Evolutionary conservation across 257 asterid genomes (phyloP).

Genomic region (Anisodus acutangulus): DNA sequence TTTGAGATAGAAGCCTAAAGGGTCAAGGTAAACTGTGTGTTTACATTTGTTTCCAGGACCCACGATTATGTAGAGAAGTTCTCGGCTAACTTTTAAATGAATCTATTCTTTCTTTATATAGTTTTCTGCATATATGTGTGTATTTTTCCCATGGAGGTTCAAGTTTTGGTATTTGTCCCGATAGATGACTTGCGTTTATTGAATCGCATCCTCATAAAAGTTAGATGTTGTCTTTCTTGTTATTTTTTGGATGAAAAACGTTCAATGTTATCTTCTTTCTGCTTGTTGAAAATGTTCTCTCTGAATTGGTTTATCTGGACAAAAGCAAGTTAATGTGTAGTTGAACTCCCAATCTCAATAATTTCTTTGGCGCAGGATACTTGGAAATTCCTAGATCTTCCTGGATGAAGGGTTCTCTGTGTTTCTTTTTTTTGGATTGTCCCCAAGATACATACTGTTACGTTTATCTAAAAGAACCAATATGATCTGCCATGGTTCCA

Average conservation of each 20-base stretch:
- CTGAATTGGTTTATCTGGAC: conserved; percentile 45
- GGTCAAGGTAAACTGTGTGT: conserved; percentile 17
- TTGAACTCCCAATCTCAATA: conserved; percentile 74
- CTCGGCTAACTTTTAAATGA: neutral
- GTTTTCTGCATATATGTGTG: neutral
- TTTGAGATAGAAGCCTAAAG: conserved; percentile 2
- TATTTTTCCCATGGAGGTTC: neutral
- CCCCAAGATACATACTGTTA: conserved; percentile 81
- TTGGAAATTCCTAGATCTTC: conserved; percentile 87
- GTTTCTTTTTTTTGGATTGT: conserved; percentile 89
- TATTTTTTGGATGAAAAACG: too few relatives aligned
- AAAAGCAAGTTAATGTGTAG: conserved; percentile 51
- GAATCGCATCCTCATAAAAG: conserved; percentile 6
- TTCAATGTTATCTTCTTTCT: conserved; percentile 20
- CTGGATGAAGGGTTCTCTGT: conserved; percentile 92
- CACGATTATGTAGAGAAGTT: neutral
- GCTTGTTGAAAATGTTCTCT: conserved; percentile 26
- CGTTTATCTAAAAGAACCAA: conserved; percentile 85
- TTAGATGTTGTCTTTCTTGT: conserved; percentile 25
- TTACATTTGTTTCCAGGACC: conserved; percentile 20
- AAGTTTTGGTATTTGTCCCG: neutral
- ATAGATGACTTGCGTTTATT: neutral
- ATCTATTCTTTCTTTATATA: neutral
- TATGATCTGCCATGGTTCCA: conserved; percentile 91
- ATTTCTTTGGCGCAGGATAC: conserved; percentile 99